Base-by-base conservation (phyloP, 805 yeast genomes). In the Nakazawaea ishiwadae region DNA sequence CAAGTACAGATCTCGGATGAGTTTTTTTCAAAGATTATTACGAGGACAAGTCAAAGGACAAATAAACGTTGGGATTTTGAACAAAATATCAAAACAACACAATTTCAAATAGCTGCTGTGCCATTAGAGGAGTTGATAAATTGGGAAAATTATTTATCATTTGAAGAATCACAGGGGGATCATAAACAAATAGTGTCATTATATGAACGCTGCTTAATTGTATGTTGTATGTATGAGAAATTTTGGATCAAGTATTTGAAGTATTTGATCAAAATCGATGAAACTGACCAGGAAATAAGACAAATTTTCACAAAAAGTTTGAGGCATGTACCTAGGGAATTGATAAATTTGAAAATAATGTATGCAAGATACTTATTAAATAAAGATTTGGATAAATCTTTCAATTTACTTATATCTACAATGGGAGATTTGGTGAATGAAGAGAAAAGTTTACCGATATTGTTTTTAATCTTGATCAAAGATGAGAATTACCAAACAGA, bases 161-260 rank as follows among this genome's bases (percentile, higher is more conserved):
- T 66, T 53, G 82, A 58, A 38, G 63, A 59, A 31, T 37, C 48
- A 4, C 37, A 51, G 3, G 51, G 59, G 7, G 44, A 55, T 14
- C 38, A 40, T 8, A 56, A 58, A 4, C 58, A 68, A 17, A 64
- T 75, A 1, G 57, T 59, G 6, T 61, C 71, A 6, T 53, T 85
- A 1, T 90, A 82, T 58, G 91, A 85, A 55, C 68, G 96, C 43
- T 77, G 87, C 14, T 61, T 91, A 9, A 64, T 85, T 1, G 86
- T 95, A 0, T 73, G 81, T 39, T 84, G 89, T 31, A 60, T 62
- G 16, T 65, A 71, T 35, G 77, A 76, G 24, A 65, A 64, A 12
- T 55, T 87, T 15, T 91, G 98, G 98, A 52, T 77, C 14, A 71
- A 71, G 41, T 90, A 84, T 54, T 44, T 77, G 6, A 60, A 73